Base-by-base conservation (phyloP, 306 rosid genomes). In the Sindora glabra region DNA sequence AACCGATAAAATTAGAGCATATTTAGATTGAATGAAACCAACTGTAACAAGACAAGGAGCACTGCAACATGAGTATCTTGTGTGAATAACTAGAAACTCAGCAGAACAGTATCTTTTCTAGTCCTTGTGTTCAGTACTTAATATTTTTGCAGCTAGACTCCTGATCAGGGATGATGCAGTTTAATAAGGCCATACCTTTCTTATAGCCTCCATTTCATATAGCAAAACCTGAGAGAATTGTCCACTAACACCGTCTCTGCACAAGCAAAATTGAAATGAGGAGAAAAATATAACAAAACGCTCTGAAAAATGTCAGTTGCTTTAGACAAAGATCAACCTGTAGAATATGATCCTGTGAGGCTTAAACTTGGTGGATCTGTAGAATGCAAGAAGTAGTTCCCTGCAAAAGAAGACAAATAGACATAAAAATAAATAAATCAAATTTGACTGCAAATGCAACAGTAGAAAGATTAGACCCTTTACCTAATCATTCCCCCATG, bases 231-330 rank as follows among this genome's bases (percentile, higher is more conserved):
- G 90, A 27, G 65, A 78, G 1, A 84, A 89, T 24, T 92, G 99
- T 0, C 99, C 99, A 30, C 99, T 82, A 0, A 92, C 96, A 0
- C 99, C 99, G 70, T 92, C 94, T 39, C 99, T 92, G 69, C 57
- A n/a, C 23, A 37, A 56, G 16, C 17, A n/a, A 48, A 52, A 64
- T 22, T 9, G 29, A 68, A 18, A 16, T 30, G 27, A 3, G 10
- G 47, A 46, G 1, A 4, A 6, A 69, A n/a, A 10, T 1, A 25
- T 5, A 41, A 46, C 33, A 26, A 58, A 40, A 26, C 50, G 33
- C 3, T 32, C 5, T 14, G 8, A 1, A 25, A 1, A 7, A 24
- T 8, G 8, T 29, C 34, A n/a, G n/a, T 1, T 29, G 34, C 34
- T 14, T 42, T 5, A 56, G 44, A 34, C 10, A 11, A 52, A 66